phyloP scores from a whole-genome alignment of 1,284 basidiomycete genomes.

The Athelia sp. region DNA sequence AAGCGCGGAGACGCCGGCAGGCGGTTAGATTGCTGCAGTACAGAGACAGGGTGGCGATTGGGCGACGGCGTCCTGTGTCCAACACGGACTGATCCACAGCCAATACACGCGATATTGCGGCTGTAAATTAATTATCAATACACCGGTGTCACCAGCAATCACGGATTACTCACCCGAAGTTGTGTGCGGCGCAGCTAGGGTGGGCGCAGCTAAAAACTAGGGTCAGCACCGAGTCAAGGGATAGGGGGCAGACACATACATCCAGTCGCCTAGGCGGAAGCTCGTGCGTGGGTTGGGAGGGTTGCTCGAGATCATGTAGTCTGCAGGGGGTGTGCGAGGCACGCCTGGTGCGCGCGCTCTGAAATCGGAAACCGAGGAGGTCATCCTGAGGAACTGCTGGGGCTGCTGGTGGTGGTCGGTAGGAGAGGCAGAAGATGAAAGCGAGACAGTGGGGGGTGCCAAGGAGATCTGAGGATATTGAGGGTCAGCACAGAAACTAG shows the following conservation, averaged over 20 bases:
- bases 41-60: conserved; percentile 21
- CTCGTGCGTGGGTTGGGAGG: conserved; percentile 69
- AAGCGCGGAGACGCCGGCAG: conserved; percentile 39
- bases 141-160: not conserved
- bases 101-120: conserved; percentile 69
- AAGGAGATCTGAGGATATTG: conserved; percentile 6
- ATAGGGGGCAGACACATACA: conserved; percentile 43
- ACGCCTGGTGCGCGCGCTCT: conserved; percentile 12
- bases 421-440: conserved; percentile 12
- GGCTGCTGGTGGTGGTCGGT: conserved; percentile 15
- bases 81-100: conserved; percentile 60
- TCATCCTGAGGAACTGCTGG: conserved; percentile 22
- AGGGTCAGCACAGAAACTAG: too few relatives aligned
- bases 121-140: conserved; percentile 46
- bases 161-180: conserved; percentile 59
- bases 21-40: conserved; percentile 21
- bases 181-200: conserved; percentile 62
- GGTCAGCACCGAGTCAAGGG: not conserved
- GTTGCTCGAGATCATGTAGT: conserved; percentile 63
- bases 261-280: conserved; percentile 75
- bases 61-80: conserved; percentile 25
- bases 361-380: conserved; percentile 32
- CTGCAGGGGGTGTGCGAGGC: conserved; percentile 12
- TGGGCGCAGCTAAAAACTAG: conserved; percentile 44
- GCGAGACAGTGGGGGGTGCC: not conserved